Conservation (phyloP, 2,329 filamentous ascomycete species). For the Alternaria novae-zelandiae region DNA sequence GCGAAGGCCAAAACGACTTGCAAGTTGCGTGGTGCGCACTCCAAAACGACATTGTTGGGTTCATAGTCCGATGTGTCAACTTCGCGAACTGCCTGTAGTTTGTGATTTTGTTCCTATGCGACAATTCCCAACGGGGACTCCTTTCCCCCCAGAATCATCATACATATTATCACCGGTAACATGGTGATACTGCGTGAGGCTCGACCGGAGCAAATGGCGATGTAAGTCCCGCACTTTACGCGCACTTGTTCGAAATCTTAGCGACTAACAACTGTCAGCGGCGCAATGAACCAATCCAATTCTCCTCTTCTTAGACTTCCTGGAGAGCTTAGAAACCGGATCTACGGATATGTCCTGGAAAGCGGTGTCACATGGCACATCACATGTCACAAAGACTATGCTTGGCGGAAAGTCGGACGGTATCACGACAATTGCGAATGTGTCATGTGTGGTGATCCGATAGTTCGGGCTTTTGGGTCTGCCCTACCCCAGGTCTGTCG, state of each 20-base stretch:
- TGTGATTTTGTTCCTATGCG: background rate
- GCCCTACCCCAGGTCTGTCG: background rate
- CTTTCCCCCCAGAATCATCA: background rate
- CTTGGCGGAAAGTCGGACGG: background rate
- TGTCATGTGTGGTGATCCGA: background rate
- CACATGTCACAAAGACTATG: background rate
- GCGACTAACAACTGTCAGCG: background rate
- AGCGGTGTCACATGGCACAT: background rate
- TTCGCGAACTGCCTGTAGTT: accelerated
- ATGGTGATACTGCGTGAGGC: background rate
- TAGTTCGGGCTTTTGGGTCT: background rate
- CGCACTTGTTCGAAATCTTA: accelerated
- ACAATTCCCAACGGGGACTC: accelerated
- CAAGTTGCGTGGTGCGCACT: background rate
- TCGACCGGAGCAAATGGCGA: background rate
- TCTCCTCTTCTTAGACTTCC: background rate
- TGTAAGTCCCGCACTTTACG: background rate
- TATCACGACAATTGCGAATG: background rate
- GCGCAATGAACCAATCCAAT: background rate
- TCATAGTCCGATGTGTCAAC: accelerated
- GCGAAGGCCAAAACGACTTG: background rate
- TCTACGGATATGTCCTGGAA: background rate
- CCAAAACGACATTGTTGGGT: background rate
- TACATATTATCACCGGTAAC: accelerated
- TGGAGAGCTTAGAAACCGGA: background rate